These are phyloP conservation scores for Podospora sp. DNA, from an alignment of 495 filamentous ascomycete species.

Conservation along the genomic window DNA sequence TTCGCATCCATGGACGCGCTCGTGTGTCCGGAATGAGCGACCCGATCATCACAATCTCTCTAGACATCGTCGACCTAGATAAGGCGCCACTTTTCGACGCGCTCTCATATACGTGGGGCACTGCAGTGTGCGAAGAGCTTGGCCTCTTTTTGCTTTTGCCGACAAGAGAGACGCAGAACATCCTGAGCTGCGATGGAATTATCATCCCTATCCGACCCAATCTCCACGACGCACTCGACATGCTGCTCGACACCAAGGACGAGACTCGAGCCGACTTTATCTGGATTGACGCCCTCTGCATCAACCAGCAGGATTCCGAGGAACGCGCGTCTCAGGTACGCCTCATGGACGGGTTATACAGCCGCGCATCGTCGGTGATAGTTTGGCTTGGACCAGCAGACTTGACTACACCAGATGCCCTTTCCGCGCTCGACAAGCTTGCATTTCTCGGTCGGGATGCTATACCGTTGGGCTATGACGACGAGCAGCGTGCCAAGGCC, in stretches of 20 bases:
- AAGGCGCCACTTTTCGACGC: neutral
- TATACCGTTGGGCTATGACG: neutral
- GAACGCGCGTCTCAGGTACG: neutral
- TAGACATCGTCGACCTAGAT: neutral
- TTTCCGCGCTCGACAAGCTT: neutral
- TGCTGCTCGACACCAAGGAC: neutral
- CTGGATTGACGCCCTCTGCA: neutral
- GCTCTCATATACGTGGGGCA: slow-evolving; percentile 1
- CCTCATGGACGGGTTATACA: neutral
- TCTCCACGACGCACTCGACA: neutral
- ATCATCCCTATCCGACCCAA: neutral
- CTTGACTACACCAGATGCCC: neutral
- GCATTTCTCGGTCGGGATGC: neutral
- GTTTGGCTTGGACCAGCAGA: neutral
- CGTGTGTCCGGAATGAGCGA: neutral
- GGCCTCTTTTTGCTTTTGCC: neutral
- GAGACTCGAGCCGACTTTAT: neutral
- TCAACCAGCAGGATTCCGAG: neutral
- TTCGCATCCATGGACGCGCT: neutral
- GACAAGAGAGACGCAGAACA: neutral
- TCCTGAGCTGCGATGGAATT: neutral
- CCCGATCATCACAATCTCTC: neutral
- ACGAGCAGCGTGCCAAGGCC: neutral
- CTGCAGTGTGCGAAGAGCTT: neutral
- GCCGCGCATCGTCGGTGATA: neutral